These are phyloP conservation scores for Didymella glomerata DNA, from an alignment of 2,329 filamentous ascomycete species.

Conservation along the genomic window DNA sequence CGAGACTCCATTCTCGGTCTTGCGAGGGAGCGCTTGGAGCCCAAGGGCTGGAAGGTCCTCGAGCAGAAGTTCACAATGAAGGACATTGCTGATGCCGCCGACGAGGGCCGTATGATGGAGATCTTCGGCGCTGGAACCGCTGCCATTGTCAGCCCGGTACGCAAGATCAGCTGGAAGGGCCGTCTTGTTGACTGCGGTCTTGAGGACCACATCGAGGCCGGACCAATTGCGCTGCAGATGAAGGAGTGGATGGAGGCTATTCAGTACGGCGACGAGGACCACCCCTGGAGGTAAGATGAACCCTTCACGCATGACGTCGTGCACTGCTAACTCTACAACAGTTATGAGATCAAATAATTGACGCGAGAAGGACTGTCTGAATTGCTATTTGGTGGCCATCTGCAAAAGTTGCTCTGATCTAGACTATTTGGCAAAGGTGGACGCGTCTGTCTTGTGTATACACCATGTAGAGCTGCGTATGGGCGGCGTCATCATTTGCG, in stretches of 20 bases:
- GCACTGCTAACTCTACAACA: conserved; percentile 34
- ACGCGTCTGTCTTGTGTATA: conserved; percentile 12
- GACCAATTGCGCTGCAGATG: conserved; percentile 84
- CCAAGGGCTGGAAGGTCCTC: conserved; percentile 85
- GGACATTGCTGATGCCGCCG: conserved; percentile 80
- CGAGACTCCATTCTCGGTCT: conserved; percentile 89
- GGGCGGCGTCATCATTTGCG: conserved; percentile 7
- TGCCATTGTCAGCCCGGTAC: conserved; percentile 89
- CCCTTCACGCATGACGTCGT: background rate
- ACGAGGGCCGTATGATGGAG: conserved; percentile 87
- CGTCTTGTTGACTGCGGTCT: conserved; percentile 84
- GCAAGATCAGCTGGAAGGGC: conserved; percentile 88
- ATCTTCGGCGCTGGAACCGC: conserved; percentile 95
- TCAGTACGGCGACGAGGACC: conserved; percentile 87
- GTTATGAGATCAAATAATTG: conserved; percentile 37
- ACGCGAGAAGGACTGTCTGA: background rate
- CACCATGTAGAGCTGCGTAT: conserved; percentile 20
- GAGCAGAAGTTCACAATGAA: conserved; percentile 94
- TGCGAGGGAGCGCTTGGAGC: conserved; percentile 80
- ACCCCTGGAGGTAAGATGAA: conserved; percentile 80
- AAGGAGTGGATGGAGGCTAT: conserved; percentile 97
- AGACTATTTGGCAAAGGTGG: conserved; percentile 11
- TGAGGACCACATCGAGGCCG: conserved; percentile 81
- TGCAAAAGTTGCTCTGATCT: conserved; percentile 9
- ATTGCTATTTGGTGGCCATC: background rate